Evolutionary conservation across 257 asterid species (phyloP), one percentile per base, ranked within the genome.

Genomic region (Solanum boliviense): DNA sequence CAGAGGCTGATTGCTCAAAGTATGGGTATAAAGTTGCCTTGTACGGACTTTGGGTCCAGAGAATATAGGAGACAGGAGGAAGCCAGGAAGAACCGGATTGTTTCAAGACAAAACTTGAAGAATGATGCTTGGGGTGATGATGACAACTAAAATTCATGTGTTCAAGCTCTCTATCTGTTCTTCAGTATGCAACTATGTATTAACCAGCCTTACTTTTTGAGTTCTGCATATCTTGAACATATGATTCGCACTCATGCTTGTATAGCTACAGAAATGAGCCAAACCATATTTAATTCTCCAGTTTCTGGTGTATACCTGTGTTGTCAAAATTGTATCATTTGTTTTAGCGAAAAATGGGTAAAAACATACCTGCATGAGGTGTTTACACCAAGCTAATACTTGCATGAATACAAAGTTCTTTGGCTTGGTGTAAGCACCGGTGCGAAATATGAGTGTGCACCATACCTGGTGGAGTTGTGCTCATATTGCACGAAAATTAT

Each of bases 41-140:
- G 94, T 21, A 29, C 91, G 7, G 67, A 89, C 12, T 90, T 93
- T 36, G 98, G 97, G 44, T 89, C 96, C 20, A 85, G 87, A 32
- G 95, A 97, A 88, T 89, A 92, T 12, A 92, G 98, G 89, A 89
- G 91, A 89, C 98, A 94, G 89, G 99, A 97, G 90, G 96, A 87
- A 85, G 98, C 92, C 35, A 82, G 99, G 90, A 93, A 48, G 85
- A 94, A 89, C 73, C 92, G 99, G 67, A 94, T 95, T 4, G 91
- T 90, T 79, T 93, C 95, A 3, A 94, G 99, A 87, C 98, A 95
- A 72, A 91, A 87, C 67, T 86, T 93, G 98, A 95, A 93, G 91
- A 94, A 95, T 71, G 98, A 95, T 86, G 99, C 99, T 75, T 97
- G 99, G 99, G 98, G 99, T 25, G 95, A 90, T 31, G 95, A 93